phyloP scores from a whole-genome alignment of 2,329 filamentous ascomycete genomes.

The Penicillium nordicum region DNA sequence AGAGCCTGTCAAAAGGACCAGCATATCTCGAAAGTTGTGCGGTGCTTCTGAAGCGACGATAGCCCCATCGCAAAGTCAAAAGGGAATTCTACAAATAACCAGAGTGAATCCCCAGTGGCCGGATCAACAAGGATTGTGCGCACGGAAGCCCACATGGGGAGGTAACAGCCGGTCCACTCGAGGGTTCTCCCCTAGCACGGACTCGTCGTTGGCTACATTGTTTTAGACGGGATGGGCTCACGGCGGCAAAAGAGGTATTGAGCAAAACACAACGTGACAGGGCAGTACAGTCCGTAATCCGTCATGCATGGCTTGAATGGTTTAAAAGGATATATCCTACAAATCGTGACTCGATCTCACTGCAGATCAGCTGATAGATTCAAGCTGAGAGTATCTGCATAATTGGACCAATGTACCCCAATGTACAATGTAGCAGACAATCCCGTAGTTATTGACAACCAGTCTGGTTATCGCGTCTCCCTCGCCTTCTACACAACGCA shows the following conservation, averaged over 20 bases:
- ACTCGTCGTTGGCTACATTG: constrained; percentile 7
- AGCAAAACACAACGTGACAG: constrained; percentile 12
- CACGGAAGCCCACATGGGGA: constrained; percentile 18
- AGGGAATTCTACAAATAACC: constrained; percentile 15
- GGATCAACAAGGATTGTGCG: constrained; percentile 7
- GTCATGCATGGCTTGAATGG: constrained; percentile 6
- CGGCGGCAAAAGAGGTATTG: constrained; percentile 9
- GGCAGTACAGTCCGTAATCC: constrained; percentile 6
- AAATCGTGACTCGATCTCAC: neutral
- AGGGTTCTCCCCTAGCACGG: constrained; percentile 2
- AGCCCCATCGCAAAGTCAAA: constrained; percentile 11
- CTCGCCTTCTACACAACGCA: constrained; percentile 23
- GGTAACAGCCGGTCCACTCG: constrained; percentile 6
- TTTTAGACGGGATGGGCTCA: constrained; percentile 8
- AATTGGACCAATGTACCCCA: neutral
- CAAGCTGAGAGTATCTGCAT: constrained; percentile 14
- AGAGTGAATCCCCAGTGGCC: neutral
- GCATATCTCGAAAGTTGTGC: constrained; percentile 9
- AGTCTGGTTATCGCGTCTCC: constrained; percentile 14
- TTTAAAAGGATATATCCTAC: neutral
- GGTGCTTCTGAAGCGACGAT: constrained; percentile 13
- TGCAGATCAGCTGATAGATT: neutral
- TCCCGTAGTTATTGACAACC: constrained; percentile 10
- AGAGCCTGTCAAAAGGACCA: constrained; percentile 12
- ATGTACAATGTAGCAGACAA: neutral